These are phyloP conservation scores for Pezicula neosporulosa DNA, from an alignment of 2,329 filamentous ascomycete genomes.

Conservation along the genomic window DNA sequence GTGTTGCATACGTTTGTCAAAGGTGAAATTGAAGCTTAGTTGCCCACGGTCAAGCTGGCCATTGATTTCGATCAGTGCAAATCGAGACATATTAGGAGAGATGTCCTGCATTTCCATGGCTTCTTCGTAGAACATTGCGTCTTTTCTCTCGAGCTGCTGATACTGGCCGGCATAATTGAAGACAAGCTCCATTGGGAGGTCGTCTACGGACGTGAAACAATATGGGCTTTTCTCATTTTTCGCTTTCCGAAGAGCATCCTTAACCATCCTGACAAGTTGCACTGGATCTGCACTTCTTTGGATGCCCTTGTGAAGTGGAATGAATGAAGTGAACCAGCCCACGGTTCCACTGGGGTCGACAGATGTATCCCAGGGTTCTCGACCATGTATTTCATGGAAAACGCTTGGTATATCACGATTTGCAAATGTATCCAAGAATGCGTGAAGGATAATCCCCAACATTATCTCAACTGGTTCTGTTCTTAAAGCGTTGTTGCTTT, in stretches of 20 bases:
- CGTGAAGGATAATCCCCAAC: too few relatives aligned
- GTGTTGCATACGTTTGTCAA: slow-evolving; percentile 10
- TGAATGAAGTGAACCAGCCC: slow-evolving; percentile 43
- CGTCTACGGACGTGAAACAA: slow-evolving; percentile 32
- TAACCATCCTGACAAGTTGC: slow-evolving; percentile 22
- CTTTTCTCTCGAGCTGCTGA: slow-evolving; percentile 39
- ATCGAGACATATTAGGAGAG: slow-evolving; percentile 8
- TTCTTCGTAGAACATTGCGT: slow-evolving; percentile 24
- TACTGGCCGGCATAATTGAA: slow-evolving; percentile 47
- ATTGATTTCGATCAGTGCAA: slow-evolving; percentile 15
- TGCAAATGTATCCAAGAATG: too few relatives aligned
- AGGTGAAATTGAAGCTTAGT: slow-evolving; percentile 15
- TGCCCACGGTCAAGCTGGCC: slow-evolving; percentile 10
- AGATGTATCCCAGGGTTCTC: slow-evolving; percentile 30
- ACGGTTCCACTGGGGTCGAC: slow-evolving; percentile 37
- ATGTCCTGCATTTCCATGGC: background rate
- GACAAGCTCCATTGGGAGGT: slow-evolving; percentile 39
- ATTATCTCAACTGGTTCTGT: too few relatives aligned
- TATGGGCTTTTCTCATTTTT: slow-evolving; percentile 34
- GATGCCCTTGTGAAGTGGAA: slow-evolving; percentile 22
- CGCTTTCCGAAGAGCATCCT: slow-evolving; percentile 32
- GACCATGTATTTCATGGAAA: slow-evolving; percentile 39
- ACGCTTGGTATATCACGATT: slow-evolving; percentile 24
- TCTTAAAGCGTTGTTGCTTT: too few relatives aligned
- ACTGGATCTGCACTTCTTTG: background rate